Evolutionary conservation across 495 filamentous ascomycete species (phyloP), one percentile per base, ranked within the genome.

Genomic region (Aspergillus campestris): DNA sequence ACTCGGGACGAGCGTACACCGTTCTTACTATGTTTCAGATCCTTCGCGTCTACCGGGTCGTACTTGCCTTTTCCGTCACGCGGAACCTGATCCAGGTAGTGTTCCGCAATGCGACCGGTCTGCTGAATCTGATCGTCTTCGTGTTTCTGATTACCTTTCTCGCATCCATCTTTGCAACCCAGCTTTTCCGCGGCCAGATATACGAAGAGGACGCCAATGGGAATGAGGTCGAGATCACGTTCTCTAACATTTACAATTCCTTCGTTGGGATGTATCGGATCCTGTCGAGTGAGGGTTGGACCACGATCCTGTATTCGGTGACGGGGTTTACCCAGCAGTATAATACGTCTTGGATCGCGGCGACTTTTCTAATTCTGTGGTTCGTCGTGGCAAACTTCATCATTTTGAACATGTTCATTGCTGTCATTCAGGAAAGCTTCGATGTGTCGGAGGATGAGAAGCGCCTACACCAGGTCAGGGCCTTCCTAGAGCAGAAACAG

Each of bases 401-500:
- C 69, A 78, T 97, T 37, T 71, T 99, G 72, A 99, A 95, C 60
- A 99, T 99, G 92, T 99, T 99, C 69, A 99, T 99, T 86, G 92
- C 92, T 68, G 92, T 99, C 67, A 96, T 99, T 47, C 92, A 99
- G 64, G 92, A 99, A 61, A 99, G 94, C 59, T 99, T 99, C 59
- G 92, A 99, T 66, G 89, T 99, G n/a, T 90, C 89, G 7, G 92
- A 99, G 63, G 94, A 99, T 57, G 88, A 96, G 65, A 99, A 99
- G 63, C 89, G 92, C 24, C 70, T 95, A 45, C 86, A 96, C 56
- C 92, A 99, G 67, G 88, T 99, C 40, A 86, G 87, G 55, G 82
- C 90, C 6, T 97, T 99, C 55, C 65, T 99, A 35, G 87, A 94
- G 55, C 85, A 88, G 48, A 91, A 89, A 55, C 89, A 97, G 53